A percentile compares a stretch with the other conserved stretches of the same genome.
These are phyloP conservation scores for Phlebiopsis flavidoalba DNA, from an alignment of 768 basidiomycete species.

Conservation along the genomic window DNA sequence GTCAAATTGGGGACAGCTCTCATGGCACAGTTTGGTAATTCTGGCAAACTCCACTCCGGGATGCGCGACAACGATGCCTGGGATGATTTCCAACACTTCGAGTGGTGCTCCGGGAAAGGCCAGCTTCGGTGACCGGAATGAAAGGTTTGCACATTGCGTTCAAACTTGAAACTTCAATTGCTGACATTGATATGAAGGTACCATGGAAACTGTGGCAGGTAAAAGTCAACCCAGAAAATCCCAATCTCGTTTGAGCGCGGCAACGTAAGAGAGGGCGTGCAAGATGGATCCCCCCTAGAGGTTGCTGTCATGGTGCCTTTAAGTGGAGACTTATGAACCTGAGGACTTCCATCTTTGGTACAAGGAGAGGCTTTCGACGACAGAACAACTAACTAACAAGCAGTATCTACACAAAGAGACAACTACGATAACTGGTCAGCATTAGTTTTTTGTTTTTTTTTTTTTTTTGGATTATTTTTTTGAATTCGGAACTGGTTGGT, in stretches of 20 bases:
- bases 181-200: constrained; percentile 1
- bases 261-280: too few species aligned
- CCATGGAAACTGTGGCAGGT: constrained; percentile 14
- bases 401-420: too few species aligned
- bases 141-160: constrained; percentile 3
- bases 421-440: too few species aligned
- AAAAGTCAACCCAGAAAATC: constrained; percentile 11
- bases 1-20: not conserved
- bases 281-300: too few species aligned
- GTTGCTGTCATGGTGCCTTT: too few species aligned
- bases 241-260: constrained; percentile 7
- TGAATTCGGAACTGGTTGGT: too few species aligned
- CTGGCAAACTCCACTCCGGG: not conserved
- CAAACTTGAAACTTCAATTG: not conserved
- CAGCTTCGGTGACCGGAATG: constrained; percentile 8
- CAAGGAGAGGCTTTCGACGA: too few species aligned
- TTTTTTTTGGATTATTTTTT: too few species aligned
- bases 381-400: too few species aligned
- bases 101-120: constrained; percentile 6
- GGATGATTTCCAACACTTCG: not conserved
- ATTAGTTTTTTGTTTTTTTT: too few species aligned
- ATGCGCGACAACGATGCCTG: not conserved
- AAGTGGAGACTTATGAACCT: too few species aligned
- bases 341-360: too few species aligned
- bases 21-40: not conserved